A percentile compares a stretch with the other conserved stretches of the same genome.
These are phyloP conservation scores for Nothopassalora personata DNA, from an alignment of 2,329 filamentous ascomycete genomes.

Conservation along the genomic window DNA sequence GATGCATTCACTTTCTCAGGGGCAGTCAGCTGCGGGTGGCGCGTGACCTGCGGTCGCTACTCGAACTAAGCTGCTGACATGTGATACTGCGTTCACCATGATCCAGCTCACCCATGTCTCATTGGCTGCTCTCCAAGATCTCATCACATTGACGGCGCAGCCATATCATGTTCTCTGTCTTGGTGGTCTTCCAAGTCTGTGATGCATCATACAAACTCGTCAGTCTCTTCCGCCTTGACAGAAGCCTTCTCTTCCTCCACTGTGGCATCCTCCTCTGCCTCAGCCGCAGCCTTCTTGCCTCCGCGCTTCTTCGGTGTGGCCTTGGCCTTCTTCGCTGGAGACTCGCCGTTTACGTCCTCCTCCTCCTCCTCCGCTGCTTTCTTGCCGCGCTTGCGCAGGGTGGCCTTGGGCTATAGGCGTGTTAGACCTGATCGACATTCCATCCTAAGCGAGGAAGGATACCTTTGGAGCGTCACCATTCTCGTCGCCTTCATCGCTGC, in stretches of 20 bases:
- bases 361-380: slow-evolving; percentile 1
- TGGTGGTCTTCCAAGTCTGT: neutral
- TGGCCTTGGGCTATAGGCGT: neutral
- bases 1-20: neutral
- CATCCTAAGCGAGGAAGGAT: neutral
- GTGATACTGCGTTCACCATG: too few species aligned
- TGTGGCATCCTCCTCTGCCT: neutral
- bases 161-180: neutral
- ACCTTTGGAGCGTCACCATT: neutral
- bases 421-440: neutral
- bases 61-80: neutral
- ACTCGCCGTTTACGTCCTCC: neutral
- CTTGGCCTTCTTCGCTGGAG: slow-evolving; percentile 4
- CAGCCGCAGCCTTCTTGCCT: neutral
- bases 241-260: neutral
- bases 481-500: neutral
- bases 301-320: slow-evolving; percentile 4
- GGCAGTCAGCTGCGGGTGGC: neutral
- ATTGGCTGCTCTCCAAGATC: neutral
- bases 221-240: neutral
- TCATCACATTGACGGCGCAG: neutral
- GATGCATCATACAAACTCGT: neutral
- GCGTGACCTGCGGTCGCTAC: neutral
- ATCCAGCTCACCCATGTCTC: too few species aligned
- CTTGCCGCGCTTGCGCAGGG: slow-evolving; percentile 4